Percentiles rank a stretch among this genome's conserved stretches.
phyloP scores from a whole-genome alignment of 225 moss, liverwort and hornwort genomes.

The Pseudisothecium myosuroides region DNA sequence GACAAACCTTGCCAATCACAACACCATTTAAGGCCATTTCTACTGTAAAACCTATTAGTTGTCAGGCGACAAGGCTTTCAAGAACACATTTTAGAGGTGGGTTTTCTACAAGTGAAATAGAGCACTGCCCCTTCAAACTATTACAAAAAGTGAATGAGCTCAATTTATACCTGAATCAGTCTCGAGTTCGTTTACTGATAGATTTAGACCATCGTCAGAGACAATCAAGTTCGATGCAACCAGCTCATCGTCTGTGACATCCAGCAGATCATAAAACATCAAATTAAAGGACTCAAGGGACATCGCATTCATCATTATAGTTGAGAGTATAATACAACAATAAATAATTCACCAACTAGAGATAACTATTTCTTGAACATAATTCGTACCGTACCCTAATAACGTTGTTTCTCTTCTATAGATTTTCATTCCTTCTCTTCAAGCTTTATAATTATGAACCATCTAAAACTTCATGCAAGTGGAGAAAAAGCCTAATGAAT shows the following conservation, averaged over 20 bases:
- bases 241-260: slow-evolving; percentile 3
- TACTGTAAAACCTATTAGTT: neutral
- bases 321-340: neutral
- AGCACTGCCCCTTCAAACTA: neutral
- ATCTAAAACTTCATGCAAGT: neutral
- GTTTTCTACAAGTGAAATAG: neutral
- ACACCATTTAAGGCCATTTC: neutral
- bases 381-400: neutral
- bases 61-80: neutral
- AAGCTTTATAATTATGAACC: neutral
- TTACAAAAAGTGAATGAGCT: neutral
- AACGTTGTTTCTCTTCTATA: slow-evolving; percentile 8
- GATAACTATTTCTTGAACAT: neutral
- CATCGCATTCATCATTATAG: neutral
- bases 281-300: neutral
- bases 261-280: neutral
- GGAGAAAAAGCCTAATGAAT: neutral
- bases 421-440: slow-evolving; percentile 22
- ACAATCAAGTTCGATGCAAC: neutral
- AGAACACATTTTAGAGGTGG: neutral
- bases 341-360: neutral
- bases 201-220: slow-evolving; percentile 7
- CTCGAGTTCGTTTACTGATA: neutral
- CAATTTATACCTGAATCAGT: slow-evolving; percentile 37
- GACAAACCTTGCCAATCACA: neutral